These are phyloP conservation scores for Neurospora sp. DNA, from an alignment of 495 filamentous ascomycete genomes.

Conservation along the genomic window DNA sequence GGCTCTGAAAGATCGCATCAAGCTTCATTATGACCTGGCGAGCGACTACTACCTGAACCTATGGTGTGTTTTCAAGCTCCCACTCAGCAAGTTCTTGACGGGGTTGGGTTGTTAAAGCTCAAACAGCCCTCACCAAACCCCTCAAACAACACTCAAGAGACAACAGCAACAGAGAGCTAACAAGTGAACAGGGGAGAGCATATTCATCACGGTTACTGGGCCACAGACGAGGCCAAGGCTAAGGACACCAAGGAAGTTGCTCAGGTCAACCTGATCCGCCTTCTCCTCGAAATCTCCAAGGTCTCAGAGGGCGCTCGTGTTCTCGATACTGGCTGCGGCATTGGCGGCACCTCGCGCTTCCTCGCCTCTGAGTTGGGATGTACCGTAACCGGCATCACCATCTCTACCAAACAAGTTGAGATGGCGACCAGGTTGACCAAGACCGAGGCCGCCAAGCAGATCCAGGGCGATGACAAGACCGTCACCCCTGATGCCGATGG, in stretches of 20 bases:
- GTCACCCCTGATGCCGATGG: constrained; percentile 5
- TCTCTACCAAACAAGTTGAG: constrained; percentile 44
- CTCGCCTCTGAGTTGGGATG: constrained; percentile 36
- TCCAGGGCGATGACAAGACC: neutral
- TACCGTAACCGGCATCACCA: constrained; percentile 45
- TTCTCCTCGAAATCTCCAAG: constrained; percentile 36
- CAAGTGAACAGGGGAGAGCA: constrained; percentile 41
- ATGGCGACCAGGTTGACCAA: constrained; percentile 35
- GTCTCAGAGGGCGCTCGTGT: constrained; percentile 26
- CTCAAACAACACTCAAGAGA: neutral
- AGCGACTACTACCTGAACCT: constrained; percentile 44
- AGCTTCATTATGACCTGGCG: constrained; percentile 47
- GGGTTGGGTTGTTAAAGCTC: neutral
- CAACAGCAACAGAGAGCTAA: neutral
- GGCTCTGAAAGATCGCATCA: constrained; percentile 47
- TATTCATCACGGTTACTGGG: constrained; percentile 49
- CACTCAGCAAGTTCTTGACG: neutral
- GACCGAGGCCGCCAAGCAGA: constrained; percentile 15
- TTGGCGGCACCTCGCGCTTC: constrained; percentile 45
- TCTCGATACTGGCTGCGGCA: constrained; percentile 47
- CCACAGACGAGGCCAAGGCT: constrained; percentile 26
- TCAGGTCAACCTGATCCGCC: constrained; percentile 39
- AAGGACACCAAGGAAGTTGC: constrained; percentile 40
- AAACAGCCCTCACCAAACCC: neutral
- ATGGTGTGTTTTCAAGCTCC: constrained; percentile 25